A percentile compares a stretch with the other conserved stretches of the same genome.
phyloP scores from a whole-genome alignment of 1,284 basidiomycete species.

The Flammula alnicola region DNA sequence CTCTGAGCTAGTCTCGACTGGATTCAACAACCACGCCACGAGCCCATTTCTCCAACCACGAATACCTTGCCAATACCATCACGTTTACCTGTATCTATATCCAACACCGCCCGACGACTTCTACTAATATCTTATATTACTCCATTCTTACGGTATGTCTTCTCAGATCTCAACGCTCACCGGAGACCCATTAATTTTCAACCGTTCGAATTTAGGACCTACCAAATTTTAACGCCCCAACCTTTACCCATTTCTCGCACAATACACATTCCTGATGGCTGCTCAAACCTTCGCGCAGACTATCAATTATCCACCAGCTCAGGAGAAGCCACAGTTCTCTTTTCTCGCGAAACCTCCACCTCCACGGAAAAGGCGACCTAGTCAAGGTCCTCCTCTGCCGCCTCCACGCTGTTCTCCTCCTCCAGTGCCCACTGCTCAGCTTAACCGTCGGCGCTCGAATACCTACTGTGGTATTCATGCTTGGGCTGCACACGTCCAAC shows the following conservation, averaged over 20 bases:
- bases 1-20: constrained; percentile 33
- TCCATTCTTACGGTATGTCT: too few species aligned
- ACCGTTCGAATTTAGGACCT: not conserved
- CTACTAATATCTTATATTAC: too few species aligned
- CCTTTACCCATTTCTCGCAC: not conserved
- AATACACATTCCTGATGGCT: constrained; percentile 7
- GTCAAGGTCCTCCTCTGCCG: constrained; percentile 19
- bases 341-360: constrained; percentile 47
- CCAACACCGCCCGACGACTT: too few species aligned
- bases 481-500: constrained; percentile 67
- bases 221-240: constrained; percentile 4
- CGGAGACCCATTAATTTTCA: too few species aligned
- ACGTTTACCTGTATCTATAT: too few species aligned
- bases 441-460: constrained; percentile 36
- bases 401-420: constrained; percentile 16
- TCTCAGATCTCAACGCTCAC: too few species aligned
- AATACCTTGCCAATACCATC: too few species aligned
- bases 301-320: constrained; percentile 16
- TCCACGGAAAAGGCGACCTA: constrained; percentile 37
- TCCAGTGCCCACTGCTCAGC: constrained; percentile 10
- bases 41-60: not conserved
- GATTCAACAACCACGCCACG: too few species aligned
- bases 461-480: constrained; percentile 47
- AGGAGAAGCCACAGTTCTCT: constrained; percentile 31
- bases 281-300: constrained; percentile 8